Conservation (phyloP, 2,329 filamentous ascomycete genomes). For the Penicillium sp. region DNA sequence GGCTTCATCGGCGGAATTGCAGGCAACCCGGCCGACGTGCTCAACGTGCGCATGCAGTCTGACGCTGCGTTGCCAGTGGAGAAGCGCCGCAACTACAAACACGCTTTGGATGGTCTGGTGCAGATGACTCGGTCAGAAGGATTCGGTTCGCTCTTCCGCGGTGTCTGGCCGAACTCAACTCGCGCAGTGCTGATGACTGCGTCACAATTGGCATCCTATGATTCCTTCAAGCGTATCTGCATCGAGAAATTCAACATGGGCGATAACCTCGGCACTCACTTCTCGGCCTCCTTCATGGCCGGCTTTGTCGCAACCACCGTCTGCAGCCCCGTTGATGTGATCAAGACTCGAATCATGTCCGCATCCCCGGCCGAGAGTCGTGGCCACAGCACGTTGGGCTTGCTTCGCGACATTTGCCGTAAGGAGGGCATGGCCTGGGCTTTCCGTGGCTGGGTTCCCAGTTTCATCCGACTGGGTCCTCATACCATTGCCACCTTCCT, state of each 20-base stretch:
- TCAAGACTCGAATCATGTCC: slow-evolving; percentile 70
- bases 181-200: slow-evolving; percentile 70
- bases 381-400: slow-evolving; percentile 49
- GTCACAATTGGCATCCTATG: slow-evolving; percentile 67
- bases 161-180: slow-evolving; percentile 66
- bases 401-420: slow-evolving; percentile 59
- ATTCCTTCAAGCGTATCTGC: slow-evolving; percentile 64
- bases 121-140: slow-evolving; percentile 91
- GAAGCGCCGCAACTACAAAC: slow-evolving; percentile 82
- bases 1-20: slow-evolving; percentile 87
- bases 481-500: slow-evolving; percentile 70
- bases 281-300: slow-evolving; percentile 64
- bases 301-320: slow-evolving; percentile 70
- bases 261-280: slow-evolving; percentile 65
- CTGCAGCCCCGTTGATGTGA: slow-evolving; percentile 69
- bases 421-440: slow-evolving; percentile 66
- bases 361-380: slow-evolving; percentile 49
- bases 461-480: slow-evolving; percentile 67
- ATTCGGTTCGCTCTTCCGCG: slow-evolving; percentile 74
- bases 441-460: slow-evolving; percentile 70
- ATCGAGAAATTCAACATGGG: slow-evolving; percentile 56
- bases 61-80: slow-evolving; percentile 74
- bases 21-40: slow-evolving; percentile 92
- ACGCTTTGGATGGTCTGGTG: slow-evolving; percentile 83
- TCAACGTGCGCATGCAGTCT: slow-evolving; percentile 99